A percentile compares a stretch with the other conserved stretches of the same genome.
Evolutionary conservation across 768 basidiomycete genomes (phyloP).

Genomic region (Russula ochroleuca): DNA sequence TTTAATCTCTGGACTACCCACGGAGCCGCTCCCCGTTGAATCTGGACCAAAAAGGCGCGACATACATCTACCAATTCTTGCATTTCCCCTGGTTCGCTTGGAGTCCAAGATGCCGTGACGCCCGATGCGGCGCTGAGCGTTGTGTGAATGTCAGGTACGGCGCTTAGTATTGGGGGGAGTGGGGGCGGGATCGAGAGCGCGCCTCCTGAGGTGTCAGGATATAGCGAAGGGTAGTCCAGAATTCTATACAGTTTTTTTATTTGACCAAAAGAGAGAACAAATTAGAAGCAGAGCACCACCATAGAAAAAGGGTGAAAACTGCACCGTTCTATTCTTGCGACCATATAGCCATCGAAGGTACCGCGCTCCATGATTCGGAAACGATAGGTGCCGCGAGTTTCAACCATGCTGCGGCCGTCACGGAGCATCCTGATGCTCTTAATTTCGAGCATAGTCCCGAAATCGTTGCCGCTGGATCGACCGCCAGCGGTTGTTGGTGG

Average conservation of each 20-base stretch:
- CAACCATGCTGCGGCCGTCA: slow-evolving; percentile 85
- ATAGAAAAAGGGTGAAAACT: background rate
- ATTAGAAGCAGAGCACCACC: background rate
- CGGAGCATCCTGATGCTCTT: slow-evolving; percentile 77
- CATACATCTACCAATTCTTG: slow-evolving; percentile 49
- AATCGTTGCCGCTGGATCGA: slow-evolving; percentile 47
- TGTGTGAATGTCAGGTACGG: background rate
- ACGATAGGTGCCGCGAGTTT: slow-evolving; percentile 66
- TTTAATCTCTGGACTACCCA: slow-evolving; percentile 91
- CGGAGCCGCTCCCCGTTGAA: slow-evolving; percentile 71
- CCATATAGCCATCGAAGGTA: slow-evolving; percentile 83
- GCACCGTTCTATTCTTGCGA: slow-evolving; percentile 69
- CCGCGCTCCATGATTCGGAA: slow-evolving; percentile 86
- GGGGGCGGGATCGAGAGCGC: slow-evolving; percentile 14
- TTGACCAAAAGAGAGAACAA: background rate
- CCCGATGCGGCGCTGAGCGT: slow-evolving; percentile 3
- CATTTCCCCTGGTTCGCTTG: slow-evolving; percentile 18
- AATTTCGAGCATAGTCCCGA: slow-evolving; percentile 93
- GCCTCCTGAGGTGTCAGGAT: slow-evolving; percentile 16
- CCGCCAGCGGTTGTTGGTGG: slow-evolving; percentile 44
- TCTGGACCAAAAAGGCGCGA: slow-evolving; percentile 55
- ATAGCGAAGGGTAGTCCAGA: slow-evolving; percentile 25
- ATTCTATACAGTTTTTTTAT: slow-evolving; percentile 28
- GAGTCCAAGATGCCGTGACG: background rate
- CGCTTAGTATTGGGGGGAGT: background rate